A percentile compares a stretch with the other conserved stretches of the same genome.
Evolutionary conservation across 495 filamentous ascomycete species (phyloP).

Genomic region (Pyronema domesticum): DNA sequence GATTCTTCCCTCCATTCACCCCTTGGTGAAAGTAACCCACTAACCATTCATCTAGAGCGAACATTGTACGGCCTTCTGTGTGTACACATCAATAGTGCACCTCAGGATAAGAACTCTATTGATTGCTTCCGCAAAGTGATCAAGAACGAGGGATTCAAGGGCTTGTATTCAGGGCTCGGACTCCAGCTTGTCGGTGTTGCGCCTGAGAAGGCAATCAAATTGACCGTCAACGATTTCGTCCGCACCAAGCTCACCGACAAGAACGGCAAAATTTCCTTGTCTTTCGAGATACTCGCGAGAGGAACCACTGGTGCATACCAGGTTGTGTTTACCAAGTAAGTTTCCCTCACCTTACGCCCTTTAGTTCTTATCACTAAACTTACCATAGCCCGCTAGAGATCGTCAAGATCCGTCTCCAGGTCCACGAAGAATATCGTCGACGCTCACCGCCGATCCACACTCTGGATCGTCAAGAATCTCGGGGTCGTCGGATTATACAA

Average conservation of each 20-base stretch:
- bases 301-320: slow-evolving; percentile 83
- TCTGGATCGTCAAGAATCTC: slow-evolving; percentile 93
- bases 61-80: no score
- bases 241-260: slow-evolving; percentile 57
- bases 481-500: slow-evolving; percentile 89
- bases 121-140: slow-evolving; percentile 92
- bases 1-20: no score
- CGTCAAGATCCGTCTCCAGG: slow-evolving; percentile 95
- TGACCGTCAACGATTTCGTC: slow-evolving; percentile 91
- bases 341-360: no score
- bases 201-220: slow-evolving; percentile 96
- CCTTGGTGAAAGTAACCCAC: no score
- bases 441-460: slow-evolving; percentile 66
- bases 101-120: slow-evolving; percentile 90
- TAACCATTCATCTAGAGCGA: no score
- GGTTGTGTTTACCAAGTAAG: slow-evolving; percentile 49
- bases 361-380: neutral
- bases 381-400: slow-evolving; percentile 87
- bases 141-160: no score
- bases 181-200: no score
- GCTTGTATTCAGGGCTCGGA: slow-evolving; percentile 83
- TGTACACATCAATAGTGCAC: no score
- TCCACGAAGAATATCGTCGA: slow-evolving; percentile 78
- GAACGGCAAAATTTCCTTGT: slow-evolving; percentile 51
- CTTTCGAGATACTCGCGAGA: slow-evolving; percentile 68